Base-by-base conservation (phyloP, 768 basidiomycete genomes). In the Guyanaporus albipodus region DNA sequence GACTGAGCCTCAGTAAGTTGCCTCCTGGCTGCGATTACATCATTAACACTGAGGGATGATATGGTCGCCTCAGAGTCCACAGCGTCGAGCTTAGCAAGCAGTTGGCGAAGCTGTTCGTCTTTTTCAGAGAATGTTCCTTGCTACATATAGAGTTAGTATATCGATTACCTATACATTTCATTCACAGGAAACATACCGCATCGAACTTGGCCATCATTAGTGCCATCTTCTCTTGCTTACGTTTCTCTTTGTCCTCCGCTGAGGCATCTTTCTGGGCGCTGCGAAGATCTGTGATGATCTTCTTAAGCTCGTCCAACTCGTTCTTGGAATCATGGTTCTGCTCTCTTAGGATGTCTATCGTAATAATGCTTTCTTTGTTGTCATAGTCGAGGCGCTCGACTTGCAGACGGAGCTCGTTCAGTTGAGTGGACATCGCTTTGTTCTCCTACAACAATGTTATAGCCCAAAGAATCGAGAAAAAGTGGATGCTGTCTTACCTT, bases 161-260 rank as follows among this genome's bases (percentile, higher is more conserved):
- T 9, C n/a, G 29, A 38, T n/a, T 17, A 42, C 15, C 14, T 15
- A 3, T 31, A n/a, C n/a, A n/a, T n/a, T n/a, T n/a, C 26, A 38
- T 14, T 47, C 44, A 41, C 36, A 44, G 2, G 17, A 44, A 47
- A 72, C 87, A 60, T 55, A 95, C 95, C 52, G 87, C 79, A 69
- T 98, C 94, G 57, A 99, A 95, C 67, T 95, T 94, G 48, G 95
- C 91, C 95, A 99, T 97, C 91, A 99, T 96, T 55, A 93, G 75
- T 8, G 91, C 93, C 89, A 99, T 91, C 78, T 97, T 97, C 74
- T 98, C 95, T 61, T 95, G 92, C 69, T 98, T 98, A 67, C 89
- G 83, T 76, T 91, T 96, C 76, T 99, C 96, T 72, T 94, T 97
- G 66, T 97, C 96, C 66, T 98, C 96, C 26, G 84, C 84, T 31